Conservation (phyloP, 202 grass and related monocot genomes). For the Bolboschoenoplectus hybrid region DNA sequence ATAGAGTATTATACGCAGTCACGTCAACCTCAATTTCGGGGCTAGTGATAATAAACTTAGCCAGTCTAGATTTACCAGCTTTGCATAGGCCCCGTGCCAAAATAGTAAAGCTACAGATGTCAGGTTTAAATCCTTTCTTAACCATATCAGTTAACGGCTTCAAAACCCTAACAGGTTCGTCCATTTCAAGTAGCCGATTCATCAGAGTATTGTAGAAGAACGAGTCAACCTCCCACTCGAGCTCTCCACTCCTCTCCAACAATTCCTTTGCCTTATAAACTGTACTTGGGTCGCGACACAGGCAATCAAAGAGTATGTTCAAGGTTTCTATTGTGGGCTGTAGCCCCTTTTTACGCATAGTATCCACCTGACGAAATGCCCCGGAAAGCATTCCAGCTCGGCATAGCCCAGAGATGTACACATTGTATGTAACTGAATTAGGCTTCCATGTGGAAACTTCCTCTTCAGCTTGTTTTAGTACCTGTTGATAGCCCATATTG, state of each 20-base stretch:
- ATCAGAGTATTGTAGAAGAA: slow-evolving; percentile 79
- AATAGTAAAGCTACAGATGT: slow-evolving; percentile 79
- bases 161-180: slow-evolving; percentile 55
- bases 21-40: slow-evolving; percentile 48
- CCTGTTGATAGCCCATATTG: slow-evolving; percentile 15
- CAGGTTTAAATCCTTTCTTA: slow-evolving; percentile 75
- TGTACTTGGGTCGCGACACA: slow-evolving; percentile 51
- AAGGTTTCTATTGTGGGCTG: slow-evolving; percentile 50
- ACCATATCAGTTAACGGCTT: slow-evolving; percentile 65
- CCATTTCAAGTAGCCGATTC: slow-evolving; percentile 64
- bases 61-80: slow-evolving; percentile 57
- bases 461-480: slow-evolving; percentile 43
- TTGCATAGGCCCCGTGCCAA: slow-evolving; percentile 61
- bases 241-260: slow-evolving; percentile 54
- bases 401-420: slow-evolving; percentile 73
- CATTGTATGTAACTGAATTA: slow-evolving; percentile 69
- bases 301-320: slow-evolving; percentile 68
- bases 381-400: slow-evolving; percentile 51
- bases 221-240: slow-evolving; percentile 59
- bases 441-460: slow-evolving; percentile 57
- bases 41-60: slow-evolving; percentile 53
- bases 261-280: slow-evolving; percentile 59
- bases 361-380: slow-evolving; percentile 54
- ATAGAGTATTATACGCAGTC: slow-evolving; percentile 75
- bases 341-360: slow-evolving; percentile 53